phyloP scores from a whole-genome alignment of 768 basidiomycete species.

The Lactifluus hygrophoroides region DNA sequence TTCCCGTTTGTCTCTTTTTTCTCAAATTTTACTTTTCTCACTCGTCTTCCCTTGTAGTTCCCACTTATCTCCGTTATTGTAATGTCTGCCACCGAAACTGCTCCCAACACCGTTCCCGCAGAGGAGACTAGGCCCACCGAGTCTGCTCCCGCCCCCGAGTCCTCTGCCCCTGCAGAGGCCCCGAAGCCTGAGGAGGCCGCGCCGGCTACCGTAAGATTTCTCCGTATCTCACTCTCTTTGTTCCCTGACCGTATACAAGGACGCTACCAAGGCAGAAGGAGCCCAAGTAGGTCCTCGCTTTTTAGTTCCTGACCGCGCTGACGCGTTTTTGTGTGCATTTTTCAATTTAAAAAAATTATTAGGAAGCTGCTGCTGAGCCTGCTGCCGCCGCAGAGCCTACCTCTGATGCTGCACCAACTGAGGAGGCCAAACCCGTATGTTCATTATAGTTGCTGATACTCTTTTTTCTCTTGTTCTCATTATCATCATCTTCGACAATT shows the following conservation, averaged over 20 bases:
- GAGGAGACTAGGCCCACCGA: conserved; percentile 50
- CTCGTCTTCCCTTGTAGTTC: neutral
- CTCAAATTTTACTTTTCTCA: neutral
- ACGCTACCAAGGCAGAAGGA: conserved; percentile 35
- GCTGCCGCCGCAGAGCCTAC: conserved; percentile 28
- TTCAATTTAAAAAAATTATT: conserved; percentile 26
- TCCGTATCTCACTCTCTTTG: conserved; percentile 8
- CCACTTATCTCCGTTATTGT: conserved; percentile 30
- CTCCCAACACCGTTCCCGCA: conserved; percentile 34
- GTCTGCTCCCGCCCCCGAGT: conserved; percentile 26
- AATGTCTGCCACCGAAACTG: conserved; percentile 74
- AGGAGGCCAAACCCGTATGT: conserved; percentile 29
- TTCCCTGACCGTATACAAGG: conserved; percentile 24
- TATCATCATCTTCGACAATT: conserved; percentile 5
- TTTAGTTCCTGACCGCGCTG: neutral
- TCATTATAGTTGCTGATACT: too few species aligned
- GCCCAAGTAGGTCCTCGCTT: conserved; percentile 29
- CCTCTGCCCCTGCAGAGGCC: conserved; percentile 30
- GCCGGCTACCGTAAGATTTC: conserved; percentile 28
- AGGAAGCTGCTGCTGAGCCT: conserved; percentile 30
- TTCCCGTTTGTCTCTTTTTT: neutral
- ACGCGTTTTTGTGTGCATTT: conserved; percentile 1
- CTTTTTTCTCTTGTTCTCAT: neutral
- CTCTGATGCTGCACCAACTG: conserved; percentile 25
- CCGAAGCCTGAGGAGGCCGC: conserved; percentile 36